Evolutionary conservation across 1,139 yeast species (phyloP), one percentile per base, ranked within the genome.

Genomic region (Yamadazyma conglobata): DNA sequence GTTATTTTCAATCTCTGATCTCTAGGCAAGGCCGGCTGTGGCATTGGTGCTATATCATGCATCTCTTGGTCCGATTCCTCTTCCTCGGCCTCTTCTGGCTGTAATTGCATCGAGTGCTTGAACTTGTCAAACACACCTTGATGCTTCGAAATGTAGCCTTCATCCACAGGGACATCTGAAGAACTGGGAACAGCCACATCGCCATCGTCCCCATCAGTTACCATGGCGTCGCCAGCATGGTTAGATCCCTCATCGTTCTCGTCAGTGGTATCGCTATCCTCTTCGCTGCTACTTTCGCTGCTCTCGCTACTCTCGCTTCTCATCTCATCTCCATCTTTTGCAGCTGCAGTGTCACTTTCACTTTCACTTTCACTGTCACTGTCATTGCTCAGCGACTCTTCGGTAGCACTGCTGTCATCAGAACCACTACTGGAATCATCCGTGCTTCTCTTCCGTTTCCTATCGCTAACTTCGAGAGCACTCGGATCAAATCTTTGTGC

Each of bases 11-110:
- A 54, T 30, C 52, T 56, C 28, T 51, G 54, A 43, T 78, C 81
- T 43, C 66, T 56, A 3, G 83, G 83, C 20, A 77, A 59, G 26
- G 63, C 77, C 0, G 93, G 94, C 53, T 87, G 95, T 1, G 96
- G 96, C 31, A 89, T 61, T 9, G 96, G 95, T 3, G 71, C 80
- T 27, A 89, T 64, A 26, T 76, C 80, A 39, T 73, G 75, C 5
- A 46, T 47, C 16, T 60, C 61, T 1, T 51, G 56, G 3, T 50
- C 49, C n/a, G 51, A 58, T 5, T 48, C 58, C 4, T 35, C 38
- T 10, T 35, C 43, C 10, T 40, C 43, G 15, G 27, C 35, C 5
- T 33, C 33, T 10, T 27, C 36, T 13, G 32, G 38, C 16, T 28
- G 30, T 13, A 40, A 47, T 25, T 17, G 27, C 10, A 17, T n/a